Conservation (phyloP, 768 basidiomycete species). For the Mycena olivaceomarginata region DNA sequence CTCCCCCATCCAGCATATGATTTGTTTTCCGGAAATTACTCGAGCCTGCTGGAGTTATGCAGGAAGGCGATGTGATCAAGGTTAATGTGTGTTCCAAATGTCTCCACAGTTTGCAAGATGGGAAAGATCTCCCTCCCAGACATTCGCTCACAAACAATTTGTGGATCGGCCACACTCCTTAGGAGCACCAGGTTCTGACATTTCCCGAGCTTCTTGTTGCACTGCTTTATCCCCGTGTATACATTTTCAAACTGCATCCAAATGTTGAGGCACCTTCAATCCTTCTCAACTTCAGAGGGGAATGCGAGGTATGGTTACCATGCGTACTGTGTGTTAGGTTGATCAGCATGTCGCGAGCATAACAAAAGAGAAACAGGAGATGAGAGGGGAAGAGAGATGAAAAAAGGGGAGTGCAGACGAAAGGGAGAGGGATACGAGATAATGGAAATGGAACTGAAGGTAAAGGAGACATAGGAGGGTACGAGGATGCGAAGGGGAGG, state of each 20-base stretch:
- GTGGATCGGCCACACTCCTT: constrained; percentile 61
- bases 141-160: constrained; percentile 52
- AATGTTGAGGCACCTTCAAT: constrained; percentile 22
- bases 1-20: too few relatives aligned
- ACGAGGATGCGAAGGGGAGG: too few relatives aligned
- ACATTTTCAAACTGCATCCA: constrained; percentile 60
- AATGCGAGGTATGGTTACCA: constrained; percentile 59
- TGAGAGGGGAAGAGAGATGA: too few relatives aligned
- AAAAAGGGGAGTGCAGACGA: too few relatives aligned
- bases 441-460: too few relatives aligned
- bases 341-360: too few relatives aligned
- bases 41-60: too few relatives aligned
- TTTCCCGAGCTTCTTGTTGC: constrained; percentile 61
- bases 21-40: too few relatives aligned
- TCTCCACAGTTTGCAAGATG: background rate
- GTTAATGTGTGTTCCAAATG: background rate
- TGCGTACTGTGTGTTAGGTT: too few relatives aligned
- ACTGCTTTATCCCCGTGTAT: constrained; percentile 53
- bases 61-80: background rate
- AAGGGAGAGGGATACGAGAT: too few relatives aligned
- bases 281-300: constrained; percentile 46
- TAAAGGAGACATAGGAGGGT: too few relatives aligned
- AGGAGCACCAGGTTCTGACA: constrained; percentile 52
- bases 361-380: too few relatives aligned
- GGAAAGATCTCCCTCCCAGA: background rate